These are phyloP conservation scores for Hsuehochloa calcarea DNA, from an alignment of 176 grass and related monocot genomes.

Conservation along the genomic window DNA sequence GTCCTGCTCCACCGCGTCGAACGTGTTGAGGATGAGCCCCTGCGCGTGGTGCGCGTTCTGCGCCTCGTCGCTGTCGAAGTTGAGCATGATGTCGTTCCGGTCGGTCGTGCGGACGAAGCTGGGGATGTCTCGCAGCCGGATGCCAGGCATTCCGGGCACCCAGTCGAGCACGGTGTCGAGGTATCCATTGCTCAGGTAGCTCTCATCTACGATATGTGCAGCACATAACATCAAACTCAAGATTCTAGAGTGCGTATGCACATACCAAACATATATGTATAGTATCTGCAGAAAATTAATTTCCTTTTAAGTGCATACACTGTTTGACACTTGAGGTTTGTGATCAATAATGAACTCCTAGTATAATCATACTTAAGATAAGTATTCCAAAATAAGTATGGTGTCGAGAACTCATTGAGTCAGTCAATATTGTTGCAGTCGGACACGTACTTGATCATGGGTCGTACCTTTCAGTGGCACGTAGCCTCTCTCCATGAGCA, in stretches of 20 bases:
- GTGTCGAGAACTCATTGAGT: background rate
- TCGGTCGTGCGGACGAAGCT: conserved; percentile 60
- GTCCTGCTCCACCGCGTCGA: conserved; percentile 50
- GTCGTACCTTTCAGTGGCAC: conserved; percentile 49
- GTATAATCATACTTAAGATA: background rate
- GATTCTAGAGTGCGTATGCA: too few species aligned
- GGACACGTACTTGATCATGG: background rate
- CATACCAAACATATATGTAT: too few species aligned
- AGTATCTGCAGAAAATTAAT: background rate
- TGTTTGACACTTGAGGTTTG: background rate
- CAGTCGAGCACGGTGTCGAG: conserved; percentile 51
- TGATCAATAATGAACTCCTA: background rate
- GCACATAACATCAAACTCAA: background rate
- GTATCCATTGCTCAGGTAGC: conserved; percentile 47
- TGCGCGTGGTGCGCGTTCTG: conserved; percentile 42
- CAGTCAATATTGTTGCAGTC: background rate
- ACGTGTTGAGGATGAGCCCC: conserved; percentile 66
- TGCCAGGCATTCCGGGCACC: conserved; percentile 40
- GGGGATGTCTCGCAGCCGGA: conserved; percentile 54
- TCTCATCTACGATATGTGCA: conserved; percentile 34
- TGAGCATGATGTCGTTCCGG: conserved; percentile 48
- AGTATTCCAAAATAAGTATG: background rate
- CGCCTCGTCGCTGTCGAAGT: conserved; percentile 38
- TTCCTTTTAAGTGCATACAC: background rate
- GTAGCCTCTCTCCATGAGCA: conserved; percentile 50